Base-by-base conservation (phyloP, 2,329 filamentous ascomycete genomes). In the Dendryphion nanum region DNA sequence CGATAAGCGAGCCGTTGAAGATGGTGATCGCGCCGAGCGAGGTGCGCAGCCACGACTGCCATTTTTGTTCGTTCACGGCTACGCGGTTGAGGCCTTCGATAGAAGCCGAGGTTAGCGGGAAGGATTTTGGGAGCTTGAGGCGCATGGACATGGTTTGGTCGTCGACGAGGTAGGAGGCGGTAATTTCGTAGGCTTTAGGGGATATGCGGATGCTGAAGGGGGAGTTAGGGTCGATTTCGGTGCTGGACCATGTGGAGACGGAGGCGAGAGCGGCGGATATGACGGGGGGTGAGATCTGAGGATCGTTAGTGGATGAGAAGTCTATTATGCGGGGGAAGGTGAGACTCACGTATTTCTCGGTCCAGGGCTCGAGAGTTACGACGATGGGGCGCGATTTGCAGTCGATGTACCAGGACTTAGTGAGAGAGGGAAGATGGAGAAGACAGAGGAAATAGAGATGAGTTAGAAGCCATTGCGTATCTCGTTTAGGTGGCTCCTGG, bases 11-110 rank as follows among this genome's bases (percentile, higher is more conserved):
- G 37, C 89, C 89, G 56, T 93, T 91, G 74, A 88, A 87, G 59
- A 97, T 95, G 29, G 88, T 91, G 54, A 98, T 96, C 30, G 93
- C 89, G 4, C 89, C 90, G 53, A 96, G 87, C 3, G 88, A 91
- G 6, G 83, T 89, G 56, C 88, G 77, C 44, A 96, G 76, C 90
- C 91, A 96, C 44, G 78, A 85, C 65, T 89, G 83, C 91, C 93
- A 98, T 61, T 93, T 95, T 64, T 83, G 83, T 59, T 97, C 90
- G 42, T 83, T 85, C 18, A 96, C 88, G 0, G 87, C 89, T 2
- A 97, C 89, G 10, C 91, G 83, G 52, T 85, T 88, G 15, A 90
- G 71, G 6, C 89, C 83, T 3, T 82, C 74, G 1, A 97, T 89
- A 6, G 79, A 74, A 2, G 94, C 87, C 1, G 79, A 77, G 17